Evolutionary conservation across 805 yeast genomes (phyloP), one percentile per base, ranked within the genome.

Genomic region (Saturnispora sanitii): DNA sequence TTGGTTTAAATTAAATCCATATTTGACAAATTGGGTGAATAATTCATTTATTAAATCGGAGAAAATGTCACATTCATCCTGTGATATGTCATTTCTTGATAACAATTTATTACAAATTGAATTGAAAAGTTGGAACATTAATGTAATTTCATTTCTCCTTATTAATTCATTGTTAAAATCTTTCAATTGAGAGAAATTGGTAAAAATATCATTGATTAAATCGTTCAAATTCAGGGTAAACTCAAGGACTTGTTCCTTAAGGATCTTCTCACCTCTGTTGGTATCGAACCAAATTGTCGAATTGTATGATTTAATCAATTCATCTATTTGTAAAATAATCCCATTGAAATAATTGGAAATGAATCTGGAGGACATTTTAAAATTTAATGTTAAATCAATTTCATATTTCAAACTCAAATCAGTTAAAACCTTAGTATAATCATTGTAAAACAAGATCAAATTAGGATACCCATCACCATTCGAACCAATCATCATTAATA

Each of bases 391-490:
- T 4, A 59, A 33, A 33, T 55, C 53, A 27, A 49, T 42, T 1
- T 41, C 26, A 33, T 49, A 56, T 13, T 20, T 38, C 1, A 34
- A 17, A 16, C 49, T 35, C 7, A 51, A 41, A 19, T 46, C 49
- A 11, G 56, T 58, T 6, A 59, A 35, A 3, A 59, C 33, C 18
- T 44, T 47, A 17, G 49, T 48, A 39, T 43, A 60, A 40, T 62
- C 66, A 40, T 61, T 59, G 45, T 54, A 55, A 21, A 61, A 60
- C 13, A 60, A 39, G 3, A 60, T 41, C 16, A 43, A 44, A n/a
- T 42, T 49, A 2, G 54, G 47, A 40, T 60, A 58, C 18, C 41
- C 46, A 3, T 43, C 31, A 21, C 50, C 40, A 3, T n/a, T n/a
- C n/a, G 45, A 35, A 22, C 49, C 45, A 7, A 57, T 37, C 30